Evolutionary conservation across 495 filamentous ascomycete species (phyloP), one percentile per base, ranked within the genome.

Genomic region (Penicillium atrosanguineum): DNA sequence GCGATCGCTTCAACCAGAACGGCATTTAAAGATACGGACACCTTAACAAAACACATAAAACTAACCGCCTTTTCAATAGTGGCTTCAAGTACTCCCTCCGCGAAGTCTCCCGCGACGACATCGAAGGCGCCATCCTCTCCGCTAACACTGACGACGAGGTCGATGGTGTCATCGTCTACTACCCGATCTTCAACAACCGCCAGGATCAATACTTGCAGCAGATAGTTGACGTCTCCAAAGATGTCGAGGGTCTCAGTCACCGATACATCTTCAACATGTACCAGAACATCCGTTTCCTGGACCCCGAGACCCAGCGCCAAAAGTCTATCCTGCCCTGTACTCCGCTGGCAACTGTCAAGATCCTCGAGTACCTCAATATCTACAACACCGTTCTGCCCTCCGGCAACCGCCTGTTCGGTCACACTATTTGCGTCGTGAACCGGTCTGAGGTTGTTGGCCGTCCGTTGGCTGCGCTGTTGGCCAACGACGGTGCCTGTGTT

Each of bases 211-310:
- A 97, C 70, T 83, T 98, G 53, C 94, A 97, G 74, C 90, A 97
- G 73, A 87, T 95, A n/a, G 90, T 95, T 20, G 80, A 88, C 49
- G 80, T 95, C 43, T 69, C 76, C 67, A 98, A 98, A 72, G 94
- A 98, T 59, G 94, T 98, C 51, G 94, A 98, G 63, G 94, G 94
- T 20, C 86, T 98, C 48, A 91, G 86, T 60, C 93, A 97, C 68
- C 85, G 81, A 52, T 94, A 97, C 73, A 86, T 97, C 63, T 94
- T 92, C 82, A 98, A 98, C 79, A 95, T 98, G 90, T 98, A 97
- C 77, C 88, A 97, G 77, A 98, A 98, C 73, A 83, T 94, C 62
- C 89, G 94, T 45, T 97, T 90, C 76, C 79, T 98, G 31, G 94
- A 98, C 75, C 74, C 80, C 12, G 83, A 85, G 18, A 63, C 74